These are phyloP conservation scores for Vanrija sp. DNA, from an alignment of 1,284 basidiomycete species.

Conservation along the genomic window DNA sequence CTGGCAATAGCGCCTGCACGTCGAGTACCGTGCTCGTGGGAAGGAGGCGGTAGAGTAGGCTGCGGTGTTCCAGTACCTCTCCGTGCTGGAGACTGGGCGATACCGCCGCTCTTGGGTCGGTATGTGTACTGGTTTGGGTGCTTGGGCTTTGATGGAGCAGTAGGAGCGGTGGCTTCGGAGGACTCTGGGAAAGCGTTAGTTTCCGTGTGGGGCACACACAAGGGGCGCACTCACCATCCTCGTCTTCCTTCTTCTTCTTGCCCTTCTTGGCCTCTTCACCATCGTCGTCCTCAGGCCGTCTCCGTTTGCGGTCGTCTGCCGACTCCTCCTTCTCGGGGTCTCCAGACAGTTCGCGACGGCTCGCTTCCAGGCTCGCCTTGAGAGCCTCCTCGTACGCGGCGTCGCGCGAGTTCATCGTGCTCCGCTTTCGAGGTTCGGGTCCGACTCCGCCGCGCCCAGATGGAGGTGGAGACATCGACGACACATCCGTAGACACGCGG, in stretches of 20 bases:
- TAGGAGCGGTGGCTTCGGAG: conserved; percentile 1
- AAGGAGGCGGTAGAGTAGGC: conserved; percentile 24
- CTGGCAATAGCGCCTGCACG: conserved; percentile 44
- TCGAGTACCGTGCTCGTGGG: conserved; percentile 44
- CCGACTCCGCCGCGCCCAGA: not conserved
- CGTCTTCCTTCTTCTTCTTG: conserved; percentile 43
- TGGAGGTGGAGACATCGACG: conserved; percentile 14
- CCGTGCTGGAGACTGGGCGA: conserved; percentile 21
- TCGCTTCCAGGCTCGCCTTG: conserved; percentile 55
- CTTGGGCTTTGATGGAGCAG: conserved; percentile 37
- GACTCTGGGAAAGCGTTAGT: conserved; percentile 3
- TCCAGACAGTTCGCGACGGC: conserved; percentile 27
- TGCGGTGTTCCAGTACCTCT: conserved; percentile 21
- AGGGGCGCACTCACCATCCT: conserved; percentile 31
- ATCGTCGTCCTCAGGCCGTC: conserved; percentile 25
- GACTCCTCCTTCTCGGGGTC: conserved; percentile 21
- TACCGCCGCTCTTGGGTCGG: conserved; percentile 49
- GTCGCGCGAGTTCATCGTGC: conserved; percentile 96
- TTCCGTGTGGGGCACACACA: not conserved
- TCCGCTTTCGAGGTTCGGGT: conserved; percentile 64
- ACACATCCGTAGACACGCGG: conserved; percentile 17
- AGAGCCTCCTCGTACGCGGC: conserved; percentile 85
- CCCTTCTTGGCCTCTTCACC: conserved; percentile 31
- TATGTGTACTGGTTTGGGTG: conserved; percentile 61
- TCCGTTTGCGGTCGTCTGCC: conserved; percentile 40